Evolutionary conservation across 208 protist genomes (phyloP), one percentile per base, ranked within the genome.

Genomic region (Wallacemonas sp.): DNA sequence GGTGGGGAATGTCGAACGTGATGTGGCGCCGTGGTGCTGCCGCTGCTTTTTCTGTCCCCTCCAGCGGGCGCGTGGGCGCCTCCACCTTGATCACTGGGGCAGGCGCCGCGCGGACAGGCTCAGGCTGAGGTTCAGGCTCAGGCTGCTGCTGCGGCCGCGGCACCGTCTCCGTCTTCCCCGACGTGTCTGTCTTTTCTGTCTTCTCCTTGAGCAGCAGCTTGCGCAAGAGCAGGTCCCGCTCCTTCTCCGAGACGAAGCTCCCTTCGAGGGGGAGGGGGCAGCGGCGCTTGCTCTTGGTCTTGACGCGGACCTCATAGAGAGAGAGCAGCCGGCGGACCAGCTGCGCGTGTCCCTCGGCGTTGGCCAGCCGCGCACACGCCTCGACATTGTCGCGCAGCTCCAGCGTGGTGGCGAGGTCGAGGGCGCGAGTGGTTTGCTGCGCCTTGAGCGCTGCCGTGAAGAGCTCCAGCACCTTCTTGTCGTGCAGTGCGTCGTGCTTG

Each of bases 381-480:
- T 88, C 78, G 27, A 96, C 66, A 42, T 86, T 88, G 68, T 96
- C 90, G 42, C 86, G 79, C 28, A 93, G 75, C 68, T 96, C 84
- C 71, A 96, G 74, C 64, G 77, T 66, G 59, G 77, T 89, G 9
- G 90, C 90, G 38, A 96, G 65, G 61, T 96, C 90, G 15, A 93
- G 30, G 19, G 90, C 90, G 30, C 86, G 79, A 8, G 82, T 84
- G 21, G 80, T 90, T 42, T 90, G 81, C 65, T 93, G 87, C 42
- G 71, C 75, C 41, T 79, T 68, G 15, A 92, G 60, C 17, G 90
- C 87, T 24, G 14, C 51, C n/a, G 71, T 61, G 58, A 96, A 96
- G 38, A 91, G 76, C 53, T 89, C 78, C n/a, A 91, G 62, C 9
- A 96, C 66, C 62, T 82, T 77, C 31, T 80, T 77, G 62, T 96